phyloP scores from a whole-genome alignment of 495 filamentous ascomycete genomes.

The Tirmania nivea region DNA sequence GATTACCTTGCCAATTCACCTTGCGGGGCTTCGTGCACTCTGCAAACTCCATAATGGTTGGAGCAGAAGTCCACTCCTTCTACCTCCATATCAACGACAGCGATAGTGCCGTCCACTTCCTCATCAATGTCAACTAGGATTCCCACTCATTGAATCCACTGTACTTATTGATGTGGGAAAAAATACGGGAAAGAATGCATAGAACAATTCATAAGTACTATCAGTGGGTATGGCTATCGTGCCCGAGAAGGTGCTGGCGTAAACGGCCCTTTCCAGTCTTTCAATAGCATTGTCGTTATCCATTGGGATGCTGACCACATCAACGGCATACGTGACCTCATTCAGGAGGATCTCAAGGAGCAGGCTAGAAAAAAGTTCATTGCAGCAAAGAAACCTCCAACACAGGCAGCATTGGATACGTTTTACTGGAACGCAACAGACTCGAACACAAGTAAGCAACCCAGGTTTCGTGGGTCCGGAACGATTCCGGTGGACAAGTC shows the following conservation, averaged over 20 bases:
- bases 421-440: not conserved
- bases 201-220: not conserved
- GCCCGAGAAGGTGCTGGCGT: not conserved
- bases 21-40: no score
- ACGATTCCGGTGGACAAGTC: not conserved
- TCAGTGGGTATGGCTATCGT: not conserved
- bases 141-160: not conserved
- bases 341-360: not conserved
- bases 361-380: not conserved
- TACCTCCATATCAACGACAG: conserved; percentile 3
- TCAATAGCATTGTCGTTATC: conserved; percentile 7
- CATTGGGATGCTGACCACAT: conserved; percentile 16
- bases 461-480: not conserved
- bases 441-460: not conserved
- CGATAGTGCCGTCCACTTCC: conserved; percentile 7
- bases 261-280: not conserved
- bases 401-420: not conserved
- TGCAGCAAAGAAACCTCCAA: not conserved
- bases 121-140: not conserved
- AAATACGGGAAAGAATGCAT: not conserved
- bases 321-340: not conserved
- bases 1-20: no score
- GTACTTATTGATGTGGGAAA: conserved; percentile 5
- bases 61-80: not conserved
- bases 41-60: no score